These are phyloP conservation scores for Podospora pseudoanserina DNA, from an alignment of 495 filamentous ascomycete species.

Conservation along the genomic window DNA sequence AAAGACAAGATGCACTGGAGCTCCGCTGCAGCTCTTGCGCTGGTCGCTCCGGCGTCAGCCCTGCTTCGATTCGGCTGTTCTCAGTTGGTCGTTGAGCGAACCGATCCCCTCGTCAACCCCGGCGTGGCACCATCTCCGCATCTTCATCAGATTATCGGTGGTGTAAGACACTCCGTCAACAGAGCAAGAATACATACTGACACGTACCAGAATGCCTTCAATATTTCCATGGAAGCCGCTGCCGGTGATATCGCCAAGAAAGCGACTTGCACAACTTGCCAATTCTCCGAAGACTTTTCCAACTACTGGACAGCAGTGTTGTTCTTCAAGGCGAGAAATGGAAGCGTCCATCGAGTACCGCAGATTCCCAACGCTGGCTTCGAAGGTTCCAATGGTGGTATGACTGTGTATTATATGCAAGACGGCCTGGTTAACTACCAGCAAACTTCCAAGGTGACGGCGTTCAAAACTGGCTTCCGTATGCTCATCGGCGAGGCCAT, in stretches of 20 bases:
- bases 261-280: constrained; percentile 38
- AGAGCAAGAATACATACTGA: neutral
- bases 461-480: constrained; percentile 57
- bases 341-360: constrained; percentile 38
- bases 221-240: constrained; percentile 29
- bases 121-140: constrained; percentile 5
- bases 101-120: constrained; percentile 9
- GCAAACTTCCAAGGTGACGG: constrained; percentile 40
- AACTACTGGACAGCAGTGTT: constrained; percentile 47
- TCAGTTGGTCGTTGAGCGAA: constrained; percentile 7
- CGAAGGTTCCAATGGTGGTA: constrained; percentile 28
- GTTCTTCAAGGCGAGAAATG: constrained; percentile 40
- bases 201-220: constrained; percentile 20
- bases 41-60: constrained; percentile 7
- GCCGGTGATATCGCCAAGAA: constrained; percentile 30
- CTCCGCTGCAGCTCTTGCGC: constrained; percentile 2
- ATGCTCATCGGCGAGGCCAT: constrained; percentile 68
- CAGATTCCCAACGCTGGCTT: constrained; percentile 25
- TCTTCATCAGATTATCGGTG: constrained; percentile 11
- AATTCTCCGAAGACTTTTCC: constrained; percentile 36
- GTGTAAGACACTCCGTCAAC: neutral
- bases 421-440: constrained; percentile 25
- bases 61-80: constrained; percentile 11
- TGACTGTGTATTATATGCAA: constrained; percentile 43
- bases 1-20: constrained; percentile 2